phyloP scores from a whole-genome alignment of 2,329 filamentous ascomycete species.

The Dactylonectria estremocensis region DNA sequence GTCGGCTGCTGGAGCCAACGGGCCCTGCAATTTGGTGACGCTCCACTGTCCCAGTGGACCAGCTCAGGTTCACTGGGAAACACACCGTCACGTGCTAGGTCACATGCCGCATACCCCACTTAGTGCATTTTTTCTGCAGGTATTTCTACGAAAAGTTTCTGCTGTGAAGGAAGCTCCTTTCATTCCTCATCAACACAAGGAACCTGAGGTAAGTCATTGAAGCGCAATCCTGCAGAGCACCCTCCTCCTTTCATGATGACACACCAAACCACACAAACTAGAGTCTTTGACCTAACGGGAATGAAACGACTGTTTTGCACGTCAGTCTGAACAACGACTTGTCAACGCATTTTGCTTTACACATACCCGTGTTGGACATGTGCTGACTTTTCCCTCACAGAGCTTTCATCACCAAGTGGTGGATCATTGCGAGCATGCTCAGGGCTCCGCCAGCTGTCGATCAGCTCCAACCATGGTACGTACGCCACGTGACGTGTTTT shows the following conservation, averaged over 20 bases:
- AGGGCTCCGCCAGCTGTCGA: conserved; percentile 12
- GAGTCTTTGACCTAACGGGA: conserved; percentile 92
- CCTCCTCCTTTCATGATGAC: conserved; percentile 77
- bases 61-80: not conserved
- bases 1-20: too few species aligned
- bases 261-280: conserved; percentile 89
- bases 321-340: conserved; percentile 84
- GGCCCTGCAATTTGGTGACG: too few species aligned
- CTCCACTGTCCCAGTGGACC: too few species aligned
- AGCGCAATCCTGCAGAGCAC: conserved; percentile 32
- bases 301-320: conserved; percentile 88
- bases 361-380: conserved; percentile 26
- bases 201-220: conserved; percentile 48
- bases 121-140: conserved; percentile 45
- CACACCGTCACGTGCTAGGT: conserved; percentile 46
- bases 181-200: conserved; percentile 39
- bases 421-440: conserved; percentile 45
- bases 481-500: conserved; percentile 18
- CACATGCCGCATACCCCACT: conserved; percentile 42
- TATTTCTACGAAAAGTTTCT: conserved; percentile 49
- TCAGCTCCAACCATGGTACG: conserved; percentile 51
- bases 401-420: conserved; percentile 47
- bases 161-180: conserved; percentile 30
- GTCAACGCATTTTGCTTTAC: conserved; percentile 38
- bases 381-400: conserved; percentile 49